Conservation (phyloP, 768 basidiomycete species). For the Auricularia sp. region DNA sequence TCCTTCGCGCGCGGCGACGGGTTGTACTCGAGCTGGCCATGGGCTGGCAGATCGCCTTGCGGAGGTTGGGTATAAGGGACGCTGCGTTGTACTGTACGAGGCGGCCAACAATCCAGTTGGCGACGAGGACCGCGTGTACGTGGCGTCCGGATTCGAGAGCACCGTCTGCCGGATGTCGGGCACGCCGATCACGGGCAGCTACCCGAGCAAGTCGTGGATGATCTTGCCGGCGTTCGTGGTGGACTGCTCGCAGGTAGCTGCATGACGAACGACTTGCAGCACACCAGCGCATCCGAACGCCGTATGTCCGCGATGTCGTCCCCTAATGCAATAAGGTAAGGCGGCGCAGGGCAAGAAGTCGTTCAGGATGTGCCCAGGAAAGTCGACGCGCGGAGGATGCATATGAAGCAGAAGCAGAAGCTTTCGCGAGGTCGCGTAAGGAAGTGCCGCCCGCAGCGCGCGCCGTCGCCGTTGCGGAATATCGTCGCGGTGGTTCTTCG, state of each 20-base stretch:
- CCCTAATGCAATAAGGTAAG: conserved; percentile 73
- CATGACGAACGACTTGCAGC: conserved; percentile 81
- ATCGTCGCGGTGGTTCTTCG: conserved; percentile 50
- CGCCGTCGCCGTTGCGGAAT: not conserved
- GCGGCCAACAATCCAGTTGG: conserved; percentile 87
- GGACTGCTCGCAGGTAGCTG: conserved; percentile 93
- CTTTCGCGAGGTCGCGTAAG: conserved; percentile 16
- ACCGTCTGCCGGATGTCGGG: conserved; percentile 78
- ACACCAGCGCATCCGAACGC: conserved; percentile 82
- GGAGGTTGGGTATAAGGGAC: conserved; percentile 92
- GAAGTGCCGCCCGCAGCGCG: not conserved
- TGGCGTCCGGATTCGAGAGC: too few species aligned
- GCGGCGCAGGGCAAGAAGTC: conserved; percentile 84
- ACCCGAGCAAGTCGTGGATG: conserved; percentile 96
- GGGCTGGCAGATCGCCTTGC: conserved; percentile 91
- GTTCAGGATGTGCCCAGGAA: conserved; percentile 87
- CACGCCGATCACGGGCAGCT: conserved; percentile 87
- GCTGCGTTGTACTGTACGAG: conserved; percentile 93
- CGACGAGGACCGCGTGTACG: conserved; percentile 94
- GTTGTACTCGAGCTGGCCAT: conserved; percentile 96
- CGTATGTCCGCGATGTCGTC: conserved; percentile 84
- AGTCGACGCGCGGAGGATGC: conserved; percentile 82
- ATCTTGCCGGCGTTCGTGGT: conserved; percentile 95
- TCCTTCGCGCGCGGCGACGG: conserved; percentile 62
- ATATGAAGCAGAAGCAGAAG: conserved; percentile 66